Evolutionary conservation across 73 alveolate species (phyloP), one percentile per base, ranked within the genome.

Genomic region (Paramecium pentaurelia): DNA sequence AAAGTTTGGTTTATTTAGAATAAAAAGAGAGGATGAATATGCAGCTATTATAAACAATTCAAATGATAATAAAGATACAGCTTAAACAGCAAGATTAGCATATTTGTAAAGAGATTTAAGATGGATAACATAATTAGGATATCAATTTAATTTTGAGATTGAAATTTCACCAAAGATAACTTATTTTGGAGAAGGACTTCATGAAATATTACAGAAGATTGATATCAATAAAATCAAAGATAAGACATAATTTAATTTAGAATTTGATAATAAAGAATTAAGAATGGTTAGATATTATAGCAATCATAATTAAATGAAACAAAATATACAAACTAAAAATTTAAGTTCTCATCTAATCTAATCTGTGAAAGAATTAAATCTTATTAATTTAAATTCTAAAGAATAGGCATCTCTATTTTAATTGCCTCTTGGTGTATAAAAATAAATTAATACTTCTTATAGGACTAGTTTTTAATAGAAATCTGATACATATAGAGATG

Each of bases 21-120:
- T 77, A 8, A 47, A 54, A 10, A 94, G 99, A 93, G 95, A 71
- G 5, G 97, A 95, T 58, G 99, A 96, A 77, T 96, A 95, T 60
- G 95, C 97, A n/a, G 97, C 99, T 5, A 97, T 96, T 27, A 95
- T 94, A 80, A 96, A 96, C 77, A 95, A 97, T 22, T 93, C 68
- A 18, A 97, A 97, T 22, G 87, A 73, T 10, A 38, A 11, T 12
- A 84, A 59, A 22, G 98, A 96, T 58, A 94, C 97, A 51, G 96
- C 97, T 25, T 47, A 95, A 6, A 75, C 96, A 7, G 98, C 98
- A 4, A 58, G 97, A 45, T 84, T 20, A 8, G 86, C 95, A 30
- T 93, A 95, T 36, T 83, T 86, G 42, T 40, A 75, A 32, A 75
- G 88, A 44, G 94, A 92, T 91, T 18, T 44, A 34, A 94, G 59